phyloP scores from a whole-genome alignment of 805 yeast species.

The Danielia oregonensis region DNA sequence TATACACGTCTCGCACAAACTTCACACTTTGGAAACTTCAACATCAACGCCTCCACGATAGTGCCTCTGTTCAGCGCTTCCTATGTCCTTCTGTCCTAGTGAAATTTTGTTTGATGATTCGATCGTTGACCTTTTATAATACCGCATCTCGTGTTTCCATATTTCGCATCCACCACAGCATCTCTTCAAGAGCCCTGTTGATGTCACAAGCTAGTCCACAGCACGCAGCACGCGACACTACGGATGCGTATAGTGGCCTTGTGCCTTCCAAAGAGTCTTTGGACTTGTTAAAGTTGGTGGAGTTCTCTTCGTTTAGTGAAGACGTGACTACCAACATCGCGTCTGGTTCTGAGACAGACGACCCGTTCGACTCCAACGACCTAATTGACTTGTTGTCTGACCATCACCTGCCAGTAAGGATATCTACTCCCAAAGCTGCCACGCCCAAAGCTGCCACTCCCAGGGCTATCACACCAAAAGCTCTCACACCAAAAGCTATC shows the following conservation, averaged over 20 bases:
- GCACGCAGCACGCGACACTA: neutral
- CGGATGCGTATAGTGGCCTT: neutral
- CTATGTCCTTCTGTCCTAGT: too few species aligned
- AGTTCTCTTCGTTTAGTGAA: slow-evolving; percentile 17
- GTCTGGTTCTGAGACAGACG: slow-evolving; percentile 12
- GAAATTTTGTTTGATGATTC: neutral
- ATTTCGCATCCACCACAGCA: neutral
- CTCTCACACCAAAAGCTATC: neutral
- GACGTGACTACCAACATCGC: slow-evolving; percentile 1
- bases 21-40: too few species aligned
- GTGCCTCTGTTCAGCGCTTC: too few species aligned
- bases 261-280: slow-evolving; percentile 1
- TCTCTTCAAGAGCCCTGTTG: neutral
- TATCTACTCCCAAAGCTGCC: neutral
- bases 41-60: too few species aligned
- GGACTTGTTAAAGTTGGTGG: slow-evolving; percentile 8
- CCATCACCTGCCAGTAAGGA: too few species aligned
- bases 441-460: too few species aligned
- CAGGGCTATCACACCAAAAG: neutral
- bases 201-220: neutral
- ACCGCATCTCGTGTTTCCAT: neutral
- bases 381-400: slow-evolving; percentile 13
- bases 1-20: too few species aligned
- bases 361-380: slow-evolving; percentile 18
- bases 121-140: neutral